Evolutionary conservation across 2,329 filamentous ascomycete species (phyloP).

Genomic region (Sarocladium brachiariae): DNA sequence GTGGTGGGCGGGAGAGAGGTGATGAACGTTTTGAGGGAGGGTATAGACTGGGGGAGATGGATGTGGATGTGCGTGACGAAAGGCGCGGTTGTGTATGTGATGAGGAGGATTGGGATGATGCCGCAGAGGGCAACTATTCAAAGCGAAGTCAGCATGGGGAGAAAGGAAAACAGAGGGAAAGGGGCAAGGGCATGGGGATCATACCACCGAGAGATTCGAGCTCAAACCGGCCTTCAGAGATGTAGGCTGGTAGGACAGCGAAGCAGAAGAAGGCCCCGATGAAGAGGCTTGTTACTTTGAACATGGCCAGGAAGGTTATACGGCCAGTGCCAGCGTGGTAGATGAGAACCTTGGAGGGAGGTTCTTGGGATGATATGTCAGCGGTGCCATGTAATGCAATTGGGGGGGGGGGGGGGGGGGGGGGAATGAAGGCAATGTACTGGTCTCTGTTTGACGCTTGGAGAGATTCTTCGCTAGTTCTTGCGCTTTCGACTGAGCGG

Average conservation of each 20-base stretch:
- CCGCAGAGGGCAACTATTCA: constrained; percentile 50
- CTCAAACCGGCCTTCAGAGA: constrained; percentile 32
- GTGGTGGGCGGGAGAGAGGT: constrained; percentile 36
- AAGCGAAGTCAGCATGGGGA: background rate
- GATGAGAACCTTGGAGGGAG: constrained; percentile 57
- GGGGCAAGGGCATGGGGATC: constrained; percentile 14
- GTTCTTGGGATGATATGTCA: constrained; percentile 28
- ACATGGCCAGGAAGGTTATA: constrained; percentile 60
- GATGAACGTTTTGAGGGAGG: constrained; percentile 51
- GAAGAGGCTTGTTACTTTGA: constrained; percentile 66
- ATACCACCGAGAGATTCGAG: constrained; percentile 31
- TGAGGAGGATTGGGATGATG: constrained; percentile 56
- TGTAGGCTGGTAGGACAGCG: constrained; percentile 54
- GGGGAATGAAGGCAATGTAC: background rate
- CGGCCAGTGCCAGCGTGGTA: constrained; percentile 67
- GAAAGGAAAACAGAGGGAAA: background rate
- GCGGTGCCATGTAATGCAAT: background rate
- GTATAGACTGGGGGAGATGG: constrained; percentile 59
- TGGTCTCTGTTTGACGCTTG: too few relatives aligned
- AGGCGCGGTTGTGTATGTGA: constrained; percentile 59
- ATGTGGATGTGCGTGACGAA: constrained; percentile 69
- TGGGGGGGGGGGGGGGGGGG: too few relatives aligned
- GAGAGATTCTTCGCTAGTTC: constrained; percentile 14
- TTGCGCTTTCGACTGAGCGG: constrained; percentile 21
- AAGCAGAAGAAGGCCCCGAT: constrained; percentile 60